Evolutionary conservation across 2,329 filamentous ascomycete genomes (phyloP).

Genomic region (Colletotrichum sojae): DNA sequence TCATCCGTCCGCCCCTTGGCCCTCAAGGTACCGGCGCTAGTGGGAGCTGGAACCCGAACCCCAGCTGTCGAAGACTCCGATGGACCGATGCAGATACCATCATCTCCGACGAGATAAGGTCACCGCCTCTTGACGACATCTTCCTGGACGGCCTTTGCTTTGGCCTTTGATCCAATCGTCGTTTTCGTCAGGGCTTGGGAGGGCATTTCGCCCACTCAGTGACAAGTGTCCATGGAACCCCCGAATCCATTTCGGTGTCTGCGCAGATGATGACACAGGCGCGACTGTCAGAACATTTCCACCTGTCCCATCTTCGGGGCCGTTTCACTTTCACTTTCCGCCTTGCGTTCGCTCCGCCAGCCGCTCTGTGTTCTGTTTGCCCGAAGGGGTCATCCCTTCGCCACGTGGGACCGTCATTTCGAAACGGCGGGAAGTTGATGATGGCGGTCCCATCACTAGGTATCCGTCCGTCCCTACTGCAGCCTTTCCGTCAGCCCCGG

Average conservation of each 20-base stretch:
- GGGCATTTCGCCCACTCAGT: conserved; percentile 4
- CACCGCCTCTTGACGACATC: conserved; percentile 37
- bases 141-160: not conserved
- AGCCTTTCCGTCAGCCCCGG: conserved; percentile 22
- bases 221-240: not conserved
- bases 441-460: conserved; percentile 10
- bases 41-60: conserved; percentile 5
- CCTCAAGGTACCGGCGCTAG: conserved; percentile 34
- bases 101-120: conserved; percentile 31
- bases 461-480: not conserved
- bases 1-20: not conserved
- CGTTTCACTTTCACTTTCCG: conserved; percentile 21
- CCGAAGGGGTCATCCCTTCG: conserved; percentile 26
- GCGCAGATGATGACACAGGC: conserved; percentile 5
- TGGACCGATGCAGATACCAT: conserved; percentile 6
- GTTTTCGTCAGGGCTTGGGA: conserved; percentile 21
- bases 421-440: not conserved
- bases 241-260: not conserved
- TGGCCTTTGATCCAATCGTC: conserved; percentile 5
- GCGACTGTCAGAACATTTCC: not conserved
- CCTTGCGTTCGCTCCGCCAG: conserved; percentile 9
- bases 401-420: conserved; percentile 20
- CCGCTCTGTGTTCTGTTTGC: conserved; percentile 16
- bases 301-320: conserved; percentile 15
- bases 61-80: not conserved